Conservation (phyloP, 768 basidiomycete species). For the Kwoniella dejecticola region DNA sequence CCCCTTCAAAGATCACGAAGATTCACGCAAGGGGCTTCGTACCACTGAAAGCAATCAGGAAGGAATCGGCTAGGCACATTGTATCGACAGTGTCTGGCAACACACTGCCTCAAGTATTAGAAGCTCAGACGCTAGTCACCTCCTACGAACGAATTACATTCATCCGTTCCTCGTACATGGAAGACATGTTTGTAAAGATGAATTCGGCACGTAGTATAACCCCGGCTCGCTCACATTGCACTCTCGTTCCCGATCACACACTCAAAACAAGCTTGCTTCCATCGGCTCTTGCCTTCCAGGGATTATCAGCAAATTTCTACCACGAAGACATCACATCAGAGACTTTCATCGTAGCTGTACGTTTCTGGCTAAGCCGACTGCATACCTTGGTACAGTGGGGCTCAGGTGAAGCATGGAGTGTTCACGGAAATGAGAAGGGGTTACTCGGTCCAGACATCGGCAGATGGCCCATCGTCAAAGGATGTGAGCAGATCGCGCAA, state of each 20-base stretch:
- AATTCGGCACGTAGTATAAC: conserved; percentile 1
- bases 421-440: conserved; percentile 11
- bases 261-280: neutral
- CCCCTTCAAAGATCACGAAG: no score
- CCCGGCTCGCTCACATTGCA: neutral
- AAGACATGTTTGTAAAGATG: conserved; percentile 12
- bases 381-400: conserved; percentile 30
- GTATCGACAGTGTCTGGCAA: no score
- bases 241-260: neutral
- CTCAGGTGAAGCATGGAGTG: conserved; percentile 30
- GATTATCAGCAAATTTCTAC: conserved; percentile 23
- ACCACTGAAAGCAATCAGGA: no score
- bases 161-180: conserved; percentile 19
- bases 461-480: conserved; percentile 29
- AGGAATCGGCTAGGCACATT: no score
- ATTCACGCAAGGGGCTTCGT: no score
- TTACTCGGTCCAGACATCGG: conserved; percentile 27
- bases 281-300: conserved; percentile 21
- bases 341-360: conserved; percentile 22
- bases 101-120: neutral
- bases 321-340: neutral
- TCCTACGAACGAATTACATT: conserved; percentile 1
- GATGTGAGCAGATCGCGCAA: conserved; percentile 7
- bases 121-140: neutral
- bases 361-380: conserved; percentile 36